These are phyloP conservation scores for Craspedostauros australis DNA, from an alignment of 108 stramenopile species.

Conservation along the genomic window DNA sequence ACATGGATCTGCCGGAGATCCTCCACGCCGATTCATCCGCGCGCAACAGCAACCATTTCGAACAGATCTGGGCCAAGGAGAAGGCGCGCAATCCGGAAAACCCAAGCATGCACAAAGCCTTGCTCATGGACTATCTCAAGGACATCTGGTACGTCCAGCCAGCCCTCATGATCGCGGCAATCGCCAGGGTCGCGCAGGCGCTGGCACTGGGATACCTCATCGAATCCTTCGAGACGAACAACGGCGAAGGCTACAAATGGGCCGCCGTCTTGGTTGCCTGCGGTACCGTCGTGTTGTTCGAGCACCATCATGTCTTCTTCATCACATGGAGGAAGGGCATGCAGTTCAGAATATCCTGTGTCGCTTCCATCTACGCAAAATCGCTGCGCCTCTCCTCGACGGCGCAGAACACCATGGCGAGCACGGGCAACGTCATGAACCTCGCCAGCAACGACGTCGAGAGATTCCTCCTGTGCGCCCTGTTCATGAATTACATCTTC, in stretches of 20 bases:
- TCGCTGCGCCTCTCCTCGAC: constrained; percentile 30
- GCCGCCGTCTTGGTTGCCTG: constrained; percentile 43
- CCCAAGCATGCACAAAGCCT: constrained; percentile 49
- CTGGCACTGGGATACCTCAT: constrained; percentile 65
- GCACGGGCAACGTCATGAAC: constrained; percentile 75
- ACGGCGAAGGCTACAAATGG: constrained; percentile 40
- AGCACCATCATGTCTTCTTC: constrained; percentile 48
- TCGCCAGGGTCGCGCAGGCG: constrained; percentile 50
- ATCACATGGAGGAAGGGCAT: constrained; percentile 47
- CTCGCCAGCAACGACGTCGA: constrained; percentile 87
- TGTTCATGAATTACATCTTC: constrained; percentile 64
- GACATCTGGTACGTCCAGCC: constrained; percentile 64
- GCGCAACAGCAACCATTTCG: constrained; percentile 21
- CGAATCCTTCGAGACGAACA: constrained; percentile 44
- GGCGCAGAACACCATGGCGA: constrained; percentile 6
- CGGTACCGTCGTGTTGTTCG: constrained; percentile 46
- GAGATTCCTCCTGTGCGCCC: constrained; percentile 55
- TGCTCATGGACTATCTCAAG: constrained; percentile 49
- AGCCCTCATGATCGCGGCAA: constrained; percentile 23
- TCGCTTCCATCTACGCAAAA: constrained; percentile 72
- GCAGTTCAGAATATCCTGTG: constrained; percentile 53
- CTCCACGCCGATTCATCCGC: constrained; percentile 17
- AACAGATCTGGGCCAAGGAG: constrained; percentile 37
- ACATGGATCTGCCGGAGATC: constrained; percentile 40
- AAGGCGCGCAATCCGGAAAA: constrained; percentile 10